Evolutionary conservation across 208 protist species (phyloP), one percentile per base, ranked within the genome.

Genomic region (Kentomonas sorsogonicus): DNA sequence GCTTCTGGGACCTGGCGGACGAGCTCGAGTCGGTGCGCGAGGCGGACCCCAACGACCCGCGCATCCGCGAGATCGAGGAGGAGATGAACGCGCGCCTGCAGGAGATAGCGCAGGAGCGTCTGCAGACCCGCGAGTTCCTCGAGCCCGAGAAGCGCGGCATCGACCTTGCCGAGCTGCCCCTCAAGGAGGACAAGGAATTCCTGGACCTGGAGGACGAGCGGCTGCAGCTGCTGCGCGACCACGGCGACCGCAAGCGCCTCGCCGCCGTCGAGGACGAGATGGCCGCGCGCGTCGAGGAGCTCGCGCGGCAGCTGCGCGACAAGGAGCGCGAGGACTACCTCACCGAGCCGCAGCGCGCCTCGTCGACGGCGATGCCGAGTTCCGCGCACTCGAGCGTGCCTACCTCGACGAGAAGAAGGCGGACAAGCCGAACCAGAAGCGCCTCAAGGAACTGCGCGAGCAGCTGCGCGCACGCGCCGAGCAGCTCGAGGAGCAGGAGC

Each of bases 251-350:
- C 15, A 41, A 33, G 7, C 1, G 15, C 30, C 16, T 43, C 33
- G 43, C 13, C 25, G 45, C 31, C 27, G 63, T 53, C 15, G 60
- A 69, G 38, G 52, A 61, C 47, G 67, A 61, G 5, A 51, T 64
- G 20, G 27, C 30, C 4, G 50, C 69, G 4, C 69, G 65, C 10
- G 77, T 67, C 66, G 69, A 69, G 58, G 44, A 34, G 10, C 78
- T 83, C 45, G 65, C 57, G 41, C 55, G 63, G n/a, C 79, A n/a
- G n/a, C n/a, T n/a, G n/a, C n/a, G 79, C 0, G 72, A 68, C 2
- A 87, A 87, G 76, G 73, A 62, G 26, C 73, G 73, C 27, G 51
- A 74, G 25, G 83, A 86, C 43, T 86, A 86, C 60, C 50, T 78
- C n/a, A n/a, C n/a, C n/a, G n/a, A n/a, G n/a, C n/a, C n/a, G n/a